These are phyloP conservation scores for Geotrichum aggregatum DNA, from an alignment of 1,139 yeast species.

Conservation along the genomic window DNA sequence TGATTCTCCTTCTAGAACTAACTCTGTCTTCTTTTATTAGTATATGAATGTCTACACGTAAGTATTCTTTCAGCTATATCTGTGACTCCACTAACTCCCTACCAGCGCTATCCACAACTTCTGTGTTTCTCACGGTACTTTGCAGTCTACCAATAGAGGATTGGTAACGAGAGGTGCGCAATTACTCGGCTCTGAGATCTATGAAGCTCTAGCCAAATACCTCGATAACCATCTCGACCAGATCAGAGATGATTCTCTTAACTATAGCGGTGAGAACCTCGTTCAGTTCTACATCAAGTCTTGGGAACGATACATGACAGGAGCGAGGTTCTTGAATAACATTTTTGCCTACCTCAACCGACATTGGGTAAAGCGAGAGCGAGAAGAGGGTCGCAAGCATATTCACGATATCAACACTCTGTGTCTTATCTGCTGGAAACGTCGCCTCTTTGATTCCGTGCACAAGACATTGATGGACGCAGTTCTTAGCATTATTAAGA, in stretches of 20 bases:
- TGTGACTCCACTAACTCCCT: constrained; percentile 33
- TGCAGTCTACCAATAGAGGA: constrained; percentile 14
- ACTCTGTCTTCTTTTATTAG: constrained; percentile 18
- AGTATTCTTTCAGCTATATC: constrained; percentile 14
- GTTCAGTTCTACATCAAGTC: constrained; percentile 79
- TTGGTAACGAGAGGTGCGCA: constrained; percentile 39
- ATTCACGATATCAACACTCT: constrained; percentile 87
- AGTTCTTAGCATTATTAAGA: constrained; percentile 67
- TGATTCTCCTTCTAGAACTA: background rate
- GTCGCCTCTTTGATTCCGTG: constrained; percentile 68
- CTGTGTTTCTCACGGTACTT: constrained; percentile 70
- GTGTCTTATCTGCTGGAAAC: constrained; percentile 84
- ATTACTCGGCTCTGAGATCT: constrained; percentile 84
- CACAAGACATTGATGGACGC: constrained; percentile 59
- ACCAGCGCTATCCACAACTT: constrained; percentile 90
- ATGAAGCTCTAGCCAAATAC: constrained; percentile 64
- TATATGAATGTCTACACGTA: constrained; percentile 43
- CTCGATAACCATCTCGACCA: constrained; percentile 57
- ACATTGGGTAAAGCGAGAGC: constrained; percentile 95
- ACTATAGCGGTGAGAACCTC: constrained; percentile 54
- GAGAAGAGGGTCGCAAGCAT: constrained; percentile 91
- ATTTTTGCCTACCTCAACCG: constrained; percentile 94
- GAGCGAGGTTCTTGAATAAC: constrained; percentile 88
- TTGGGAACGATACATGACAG: constrained; percentile 84
- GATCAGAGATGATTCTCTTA: constrained; percentile 34